Evolutionary conservation across 2,329 filamentous ascomycete species (phyloP), one percentile per base, ranked within the genome.

Genomic region (Pseudogymnoascus sp.): DNA sequence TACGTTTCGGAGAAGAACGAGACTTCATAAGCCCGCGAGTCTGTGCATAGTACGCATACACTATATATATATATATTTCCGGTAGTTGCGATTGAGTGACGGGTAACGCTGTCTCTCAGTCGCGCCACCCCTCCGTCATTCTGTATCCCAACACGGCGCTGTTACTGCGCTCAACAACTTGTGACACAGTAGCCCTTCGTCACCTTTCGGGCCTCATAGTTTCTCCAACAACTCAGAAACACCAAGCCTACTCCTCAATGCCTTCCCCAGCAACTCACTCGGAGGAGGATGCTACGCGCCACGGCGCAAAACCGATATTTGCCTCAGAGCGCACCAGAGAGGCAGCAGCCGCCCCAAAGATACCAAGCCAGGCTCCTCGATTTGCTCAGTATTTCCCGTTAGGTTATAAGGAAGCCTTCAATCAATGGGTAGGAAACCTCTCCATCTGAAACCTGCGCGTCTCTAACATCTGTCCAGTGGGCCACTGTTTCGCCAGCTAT

Each of bases 361-460:
- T 67, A 16, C 63, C 64, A 5, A 63, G 43, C 75, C 66, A 72
- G 73, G 65, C 69, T 73, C 63, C 74, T 71, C 63, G 72, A 11
- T 71, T 71, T 61, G 70, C 73, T 28, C 71, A 77, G 36, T 87
- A 84, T 75, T 98, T 99, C 69, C 93, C 95, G 1, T 78, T 98
- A 21, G 88, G 92, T 61, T 96, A 96, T 78, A 95, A 93, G 72
- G 92, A 96, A 65, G 93, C 91, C 14, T 91, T 92, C 67, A 88
- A 84, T 69, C 93, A 98, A 82, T 98, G 95, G 92, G 90, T 91
- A 77, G 68, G 87, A 68, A 68, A 63, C 28, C 14, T 13, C 23
- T 61, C 3, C 14, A 16, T 10, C 34, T 51, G 10, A 63, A 39
- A 36, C 60, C 62, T 34, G 28, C 16, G 2, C 28, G n/a, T 68